Evolutionary conservation across 2,329 filamentous ascomycete genomes (phyloP).

Genomic region (Fusarium brevicatenulatum): DNA sequence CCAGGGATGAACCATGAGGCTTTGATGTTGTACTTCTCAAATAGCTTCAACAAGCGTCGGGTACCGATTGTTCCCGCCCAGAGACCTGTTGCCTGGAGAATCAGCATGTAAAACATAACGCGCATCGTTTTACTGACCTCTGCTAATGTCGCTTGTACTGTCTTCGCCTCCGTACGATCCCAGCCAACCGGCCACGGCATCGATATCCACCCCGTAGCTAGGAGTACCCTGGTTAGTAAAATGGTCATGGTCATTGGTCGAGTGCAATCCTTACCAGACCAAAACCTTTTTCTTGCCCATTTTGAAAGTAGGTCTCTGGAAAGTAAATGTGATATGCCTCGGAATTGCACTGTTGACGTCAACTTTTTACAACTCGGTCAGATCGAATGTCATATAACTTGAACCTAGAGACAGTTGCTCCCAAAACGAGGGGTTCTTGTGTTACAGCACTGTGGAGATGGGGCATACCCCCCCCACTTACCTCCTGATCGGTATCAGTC

Average conservation of each 20-base stretch:
- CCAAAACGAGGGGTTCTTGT: background rate
- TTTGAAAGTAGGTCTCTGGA: background rate
- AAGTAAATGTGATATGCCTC: background rate
- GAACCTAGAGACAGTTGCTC: background rate
- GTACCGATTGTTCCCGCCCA: constrained; percentile 72
- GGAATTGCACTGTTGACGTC: background rate
- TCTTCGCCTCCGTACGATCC: constrained; percentile 81
- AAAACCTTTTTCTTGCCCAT: constrained; percentile 8
- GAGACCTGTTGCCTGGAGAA: background rate
- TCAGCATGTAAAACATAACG: rapidly evolving
- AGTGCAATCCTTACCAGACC: background rate
- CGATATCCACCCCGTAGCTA: constrained; percentile 77
- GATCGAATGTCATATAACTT: background rate
- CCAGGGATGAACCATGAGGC: constrained; percentile 65
- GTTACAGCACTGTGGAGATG: background rate
- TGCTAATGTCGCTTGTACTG: constrained; percentile 76
- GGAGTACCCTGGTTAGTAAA: constrained; percentile 29
- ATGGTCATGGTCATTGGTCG: background rate
- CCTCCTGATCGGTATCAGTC: background rate
- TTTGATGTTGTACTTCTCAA: constrained; percentile 78
- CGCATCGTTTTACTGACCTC: constrained; percentile 57
- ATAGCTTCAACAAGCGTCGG: constrained; percentile 73
- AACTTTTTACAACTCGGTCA: background rate
- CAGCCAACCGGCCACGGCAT: constrained; percentile 81
- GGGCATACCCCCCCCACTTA: background rate